A percentile compares a stretch with the other conserved stretches of the same genome.
Evolutionary conservation across 2,329 filamentous ascomycete genomes (phyloP).

Genomic region (Xylaria sp.): DNA sequence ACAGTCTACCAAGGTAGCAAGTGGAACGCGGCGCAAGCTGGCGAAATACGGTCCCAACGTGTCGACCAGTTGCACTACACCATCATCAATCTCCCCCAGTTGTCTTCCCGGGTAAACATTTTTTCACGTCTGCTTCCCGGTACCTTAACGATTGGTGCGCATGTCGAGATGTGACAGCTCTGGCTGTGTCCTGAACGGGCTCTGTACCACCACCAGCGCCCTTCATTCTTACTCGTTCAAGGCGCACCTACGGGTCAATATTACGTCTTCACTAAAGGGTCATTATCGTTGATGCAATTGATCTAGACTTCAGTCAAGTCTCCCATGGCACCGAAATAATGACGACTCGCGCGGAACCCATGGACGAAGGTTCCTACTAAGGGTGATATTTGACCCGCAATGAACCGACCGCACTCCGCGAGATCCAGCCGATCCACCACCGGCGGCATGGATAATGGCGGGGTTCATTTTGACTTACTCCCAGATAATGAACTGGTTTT

Average conservation of each 20-base stretch:
- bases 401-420: slow-evolving; percentile 36
- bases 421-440: slow-evolving; percentile 43
- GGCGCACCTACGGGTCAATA: not conserved
- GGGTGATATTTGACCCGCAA: slow-evolving; percentile 47
- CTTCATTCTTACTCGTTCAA: not conserved
- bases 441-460: slow-evolving; percentile 40
- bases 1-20: slow-evolving; percentile 11
- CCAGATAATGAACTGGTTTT: slow-evolving; percentile 35
- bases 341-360: slow-evolving; percentile 17
- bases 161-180: not conserved
- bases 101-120: slow-evolving; percentile 42
- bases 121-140: slow-evolving; percentile 18
- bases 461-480: slow-evolving; percentile 38
- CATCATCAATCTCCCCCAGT: slow-evolving; percentile 35
- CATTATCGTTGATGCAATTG: not conserved
- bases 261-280: not conserved
- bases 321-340: not conserved
- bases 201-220: not conserved
- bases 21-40: slow-evolving; percentile 18
- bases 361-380: slow-evolving; percentile 28
- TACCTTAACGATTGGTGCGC: not conserved
- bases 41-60: slow-evolving; percentile 36
- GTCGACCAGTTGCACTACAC: slow-evolving; percentile 30
- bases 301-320: not conserved
- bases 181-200: not conserved